These are phyloP conservation scores for Aristolochia contorta DNA, from an alignment of 164 flowering plant species.

Conservation along the genomic window DNA sequence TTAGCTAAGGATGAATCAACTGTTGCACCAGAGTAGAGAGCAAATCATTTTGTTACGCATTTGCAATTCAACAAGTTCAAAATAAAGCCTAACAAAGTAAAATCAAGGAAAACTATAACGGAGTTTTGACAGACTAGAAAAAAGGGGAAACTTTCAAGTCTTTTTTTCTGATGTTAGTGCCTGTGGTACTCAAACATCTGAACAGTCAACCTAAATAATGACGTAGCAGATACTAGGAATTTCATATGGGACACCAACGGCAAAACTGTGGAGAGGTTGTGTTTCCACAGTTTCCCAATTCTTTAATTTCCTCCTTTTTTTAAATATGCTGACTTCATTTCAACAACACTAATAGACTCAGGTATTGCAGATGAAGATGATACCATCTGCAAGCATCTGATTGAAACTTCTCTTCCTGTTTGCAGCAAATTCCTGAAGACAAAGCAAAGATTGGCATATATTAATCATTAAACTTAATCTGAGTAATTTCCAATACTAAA, in stretches of 20 bases:
- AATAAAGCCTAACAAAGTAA: slow-evolving; percentile 3
- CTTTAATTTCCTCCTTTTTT: too few relatives aligned
- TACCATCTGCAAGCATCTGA: slow-evolving; percentile 88
- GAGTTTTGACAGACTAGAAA: too few relatives aligned
- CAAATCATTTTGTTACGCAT: slow-evolving; percentile 37
- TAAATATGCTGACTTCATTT: neutral
- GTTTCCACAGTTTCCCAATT: too few relatives aligned
- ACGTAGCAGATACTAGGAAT: too few relatives aligned
- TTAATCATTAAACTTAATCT: neutral
- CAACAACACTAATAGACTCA: neutral
- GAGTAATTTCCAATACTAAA: neutral
- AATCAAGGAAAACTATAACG: too few relatives aligned
- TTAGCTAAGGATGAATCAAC: slow-evolving; percentile 16
- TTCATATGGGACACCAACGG: too few relatives aligned
- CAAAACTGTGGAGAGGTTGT: too few relatives aligned
- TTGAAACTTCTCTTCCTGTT: slow-evolving; percentile 61
- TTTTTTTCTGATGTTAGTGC: too few relatives aligned
- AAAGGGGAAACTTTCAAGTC: too few relatives aligned
- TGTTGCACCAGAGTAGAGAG: slow-evolving; percentile 10
- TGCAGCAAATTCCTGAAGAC: slow-evolving; percentile 39
- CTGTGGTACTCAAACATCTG: too few relatives aligned
- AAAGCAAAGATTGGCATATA: neutral
- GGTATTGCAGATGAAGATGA: slow-evolving; percentile 5
- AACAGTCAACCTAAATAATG: too few relatives aligned
- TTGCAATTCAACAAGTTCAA: slow-evolving; percentile 34